These are phyloP conservation scores for Ilyonectria destructans DNA, from an alignment of 2,329 filamentous ascomycete genomes.

Conservation along the genomic window DNA sequence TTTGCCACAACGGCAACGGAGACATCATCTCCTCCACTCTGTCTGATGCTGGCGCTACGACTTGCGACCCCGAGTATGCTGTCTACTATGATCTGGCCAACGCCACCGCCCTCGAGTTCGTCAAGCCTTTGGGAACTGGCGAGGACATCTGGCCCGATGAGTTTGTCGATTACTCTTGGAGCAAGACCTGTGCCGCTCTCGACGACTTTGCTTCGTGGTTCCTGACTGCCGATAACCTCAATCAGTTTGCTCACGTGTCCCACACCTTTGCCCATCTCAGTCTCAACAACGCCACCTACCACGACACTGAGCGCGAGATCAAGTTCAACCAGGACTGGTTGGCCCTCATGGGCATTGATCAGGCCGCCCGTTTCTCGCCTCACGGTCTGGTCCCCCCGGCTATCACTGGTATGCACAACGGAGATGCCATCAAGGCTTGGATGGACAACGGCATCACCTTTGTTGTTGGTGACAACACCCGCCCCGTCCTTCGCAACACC, in stretches of 20 bases:
- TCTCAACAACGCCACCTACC: conserved; percentile 40
- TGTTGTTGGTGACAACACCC: conserved; percentile 40
- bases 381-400: conserved; percentile 36
- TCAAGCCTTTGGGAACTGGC: conserved; percentile 33
- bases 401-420: conserved; percentile 41
- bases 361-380: conserved; percentile 30
- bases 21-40: conserved; percentile 32
- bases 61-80: conserved; percentile 19
- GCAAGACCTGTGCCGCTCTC: conserved; percentile 30
- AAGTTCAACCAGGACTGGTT: conserved; percentile 39
- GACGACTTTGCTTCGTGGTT: conserved; percentile 39
- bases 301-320: conserved; percentile 37
- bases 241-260: conserved; percentile 37
- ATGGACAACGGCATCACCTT: conserved; percentile 32
- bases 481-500: conserved; percentile 22
- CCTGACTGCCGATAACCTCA: conserved; percentile 32
- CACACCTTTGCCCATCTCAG: conserved; percentile 39
- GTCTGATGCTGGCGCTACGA: neutral
- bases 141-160: conserved; percentile 29
- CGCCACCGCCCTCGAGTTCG: conserved; percentile 35
- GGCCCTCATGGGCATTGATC: conserved; percentile 34
- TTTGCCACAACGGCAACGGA: conserved; percentile 40
- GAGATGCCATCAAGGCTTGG: conserved; percentile 38
- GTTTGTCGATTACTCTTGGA: conserved; percentile 32
- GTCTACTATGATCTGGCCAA: conserved; percentile 28